Evolutionary conservation across 495 filamentous ascomycete species (phyloP), one percentile per base, ranked within the genome.

Genomic region (Penicillium cosmopolitanum): DNA sequence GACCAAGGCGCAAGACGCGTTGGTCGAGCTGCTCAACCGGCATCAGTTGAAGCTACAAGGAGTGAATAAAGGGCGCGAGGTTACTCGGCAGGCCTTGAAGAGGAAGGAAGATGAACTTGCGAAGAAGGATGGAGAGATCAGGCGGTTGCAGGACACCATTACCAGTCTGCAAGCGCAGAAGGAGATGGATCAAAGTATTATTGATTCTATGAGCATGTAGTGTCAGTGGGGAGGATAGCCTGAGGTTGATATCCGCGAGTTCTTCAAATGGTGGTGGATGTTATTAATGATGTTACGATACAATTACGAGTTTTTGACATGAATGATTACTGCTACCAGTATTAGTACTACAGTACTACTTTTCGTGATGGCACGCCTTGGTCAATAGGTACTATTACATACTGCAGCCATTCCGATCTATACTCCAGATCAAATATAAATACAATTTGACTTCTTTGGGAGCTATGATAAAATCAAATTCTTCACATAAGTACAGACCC

Each of bases 21-120:
- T 89, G 2, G 74, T 76, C 3, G 61, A 65, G 21, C 63, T 84
- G 4, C 73, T 92, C 16, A 80, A 85, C 35, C 77, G 69, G 38
- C 80, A 89, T 60, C 83, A 85, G 11, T 67, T 85, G 52, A 79
- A 76, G 40, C 77, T 71, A 8, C 78, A 75, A 58, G 89, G 89
- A 1, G 77, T 90, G 18, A 75, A 79, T 28, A 78, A 78, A 4
- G 87, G 85, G 0, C 70, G 89, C 5, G 89, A 93, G 55, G 81
- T 87, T 19, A 75, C 83, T 2, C 70, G 91, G 25, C 71, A 79
- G 2, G 80, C 82, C 6, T 59, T 89, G n/a, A 86, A 84, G 66
- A 79, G 77, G 23, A 87, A 87, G 46, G 85, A 92, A 46, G 74
- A 75, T 2, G 79, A 82, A 56, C 83, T 87, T 65, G 85, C 42